phyloP scores from a whole-genome alignment of 768 basidiomycete species.

The Calocybe indica region DNA sequence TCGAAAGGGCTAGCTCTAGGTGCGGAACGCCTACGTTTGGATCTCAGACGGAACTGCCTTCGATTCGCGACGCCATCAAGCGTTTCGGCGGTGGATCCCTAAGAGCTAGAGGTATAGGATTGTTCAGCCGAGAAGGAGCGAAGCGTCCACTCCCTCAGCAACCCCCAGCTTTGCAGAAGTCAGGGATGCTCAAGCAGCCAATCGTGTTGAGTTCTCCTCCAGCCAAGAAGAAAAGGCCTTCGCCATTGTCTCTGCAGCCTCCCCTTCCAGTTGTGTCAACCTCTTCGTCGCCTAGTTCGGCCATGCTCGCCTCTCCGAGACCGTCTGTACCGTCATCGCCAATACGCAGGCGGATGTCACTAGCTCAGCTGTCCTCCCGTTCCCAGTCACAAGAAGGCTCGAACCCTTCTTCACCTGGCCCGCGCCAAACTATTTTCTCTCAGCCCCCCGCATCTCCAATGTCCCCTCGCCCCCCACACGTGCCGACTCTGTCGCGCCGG shows the following conservation, averaged over 20 bases:
- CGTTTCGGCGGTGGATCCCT: constrained; percentile 27
- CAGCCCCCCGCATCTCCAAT: constrained; percentile 17
- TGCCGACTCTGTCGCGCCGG: constrained; percentile 13
- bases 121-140: background rate
- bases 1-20: constrained; percentile 42
- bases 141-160: no score
- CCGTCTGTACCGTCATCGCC: constrained; percentile 12
- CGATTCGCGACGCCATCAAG: constrained; percentile 36
- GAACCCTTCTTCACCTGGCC: constrained; percentile 6
- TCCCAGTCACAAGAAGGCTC: constrained; percentile 8
- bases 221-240: constrained; percentile 28
- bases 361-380: constrained; percentile 13
- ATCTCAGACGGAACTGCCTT: constrained; percentile 41
- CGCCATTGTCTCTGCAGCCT: constrained; percentile 22
- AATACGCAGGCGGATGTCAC: constrained; percentile 14
- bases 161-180: background rate
- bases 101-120: constrained; percentile 11
- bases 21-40: constrained; percentile 63
- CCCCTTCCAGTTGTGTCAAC: constrained; percentile 13
- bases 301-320: constrained; percentile 4
- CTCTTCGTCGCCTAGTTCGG: constrained; percentile 5
- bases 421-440: constrained; percentile 4
- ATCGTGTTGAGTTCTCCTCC: constrained; percentile 12
- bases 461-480: constrained; percentile 15
- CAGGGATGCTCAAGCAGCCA: constrained; percentile 17